Conservation (phyloP, 495 filamentous ascomycete genomes). For the Hypoxylon fuscum region DNA sequence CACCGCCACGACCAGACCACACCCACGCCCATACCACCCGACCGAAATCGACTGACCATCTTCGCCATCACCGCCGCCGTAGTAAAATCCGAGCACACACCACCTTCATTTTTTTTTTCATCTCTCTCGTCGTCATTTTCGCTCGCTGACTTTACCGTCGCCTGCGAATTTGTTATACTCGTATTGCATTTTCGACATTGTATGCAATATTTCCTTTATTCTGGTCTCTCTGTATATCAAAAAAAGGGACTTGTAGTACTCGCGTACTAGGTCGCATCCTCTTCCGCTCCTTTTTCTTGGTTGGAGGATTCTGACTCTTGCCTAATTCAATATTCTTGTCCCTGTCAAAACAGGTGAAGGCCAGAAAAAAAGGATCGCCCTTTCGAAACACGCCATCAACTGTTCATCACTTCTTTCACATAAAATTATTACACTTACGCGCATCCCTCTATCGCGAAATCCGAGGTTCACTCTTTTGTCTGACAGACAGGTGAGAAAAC, state of each 20-base stretch:
- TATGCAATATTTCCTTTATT: constrained; percentile 25
- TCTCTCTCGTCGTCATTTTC: constrained; percentile 28
- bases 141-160: constrained; percentile 22
- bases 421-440: constrained; percentile 22
- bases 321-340: constrained; percentile 26
- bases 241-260: constrained; percentile 15
- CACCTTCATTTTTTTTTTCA: constrained; percentile 30
- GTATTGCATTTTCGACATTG: constrained; percentile 15
- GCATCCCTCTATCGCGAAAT: constrained; percentile 7
- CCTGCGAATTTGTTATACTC: constrained; percentile 24
- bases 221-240: constrained; percentile 30
- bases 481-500: no score
- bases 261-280: constrained; percentile 33
- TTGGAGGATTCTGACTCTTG: constrained; percentile 26
- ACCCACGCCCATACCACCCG: constrained; percentile 40
- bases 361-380: constrained; percentile 23
- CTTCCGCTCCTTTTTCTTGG: constrained; percentile 35
- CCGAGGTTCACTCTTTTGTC: constrained; percentile 4
- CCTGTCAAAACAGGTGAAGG: constrained; percentile 14
- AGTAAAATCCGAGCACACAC: constrained; percentile 41
- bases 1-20: constrained; percentile 38
- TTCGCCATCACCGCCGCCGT: constrained; percentile 48
- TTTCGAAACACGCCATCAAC: constrained; percentile 10
- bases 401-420: constrained; percentile 11
- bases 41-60: constrained; percentile 44